phyloP scores from a whole-genome alignment of 495 filamentous ascomycete species.

The Acidomyces sp. region DNA sequence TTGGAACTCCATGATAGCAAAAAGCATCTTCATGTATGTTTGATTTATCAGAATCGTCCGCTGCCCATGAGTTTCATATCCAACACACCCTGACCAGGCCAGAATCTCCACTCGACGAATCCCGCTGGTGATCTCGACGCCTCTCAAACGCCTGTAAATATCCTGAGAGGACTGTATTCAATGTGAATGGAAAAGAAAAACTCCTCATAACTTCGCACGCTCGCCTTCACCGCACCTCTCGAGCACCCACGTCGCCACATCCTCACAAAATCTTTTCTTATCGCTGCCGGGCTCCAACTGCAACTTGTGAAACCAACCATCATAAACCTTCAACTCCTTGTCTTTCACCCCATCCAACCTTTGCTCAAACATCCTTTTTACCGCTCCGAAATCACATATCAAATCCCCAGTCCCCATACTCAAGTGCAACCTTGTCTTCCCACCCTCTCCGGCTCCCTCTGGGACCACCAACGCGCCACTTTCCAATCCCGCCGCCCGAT shows the following conservation, averaged over 20 bases:
- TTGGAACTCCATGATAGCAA: no score
- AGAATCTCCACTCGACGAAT: no score
- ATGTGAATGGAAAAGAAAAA: no score
- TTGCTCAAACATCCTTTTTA: constrained; percentile 45
- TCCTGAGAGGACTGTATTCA: no score
- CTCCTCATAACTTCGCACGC: no score
- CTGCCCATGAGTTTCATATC: no score
- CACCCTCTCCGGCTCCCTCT: constrained; percentile 25
- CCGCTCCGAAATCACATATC: constrained; percentile 48
- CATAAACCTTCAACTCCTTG: constrained; percentile 56
- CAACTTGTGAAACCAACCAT: constrained; percentile 66
- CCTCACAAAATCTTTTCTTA: constrained; percentile 48
- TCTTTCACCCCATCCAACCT: constrained; percentile 46
- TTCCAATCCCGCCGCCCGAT: constrained; percentile 44
- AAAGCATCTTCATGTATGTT: no score
- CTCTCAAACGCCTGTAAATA: no score
- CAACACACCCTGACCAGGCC: no score
- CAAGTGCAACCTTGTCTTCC: constrained; percentile 41
- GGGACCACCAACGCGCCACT: constrained; percentile 32
- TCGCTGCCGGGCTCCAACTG: constrained; percentile 56
- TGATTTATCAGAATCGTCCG: no score
- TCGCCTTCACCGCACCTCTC: constrained; percentile 6
- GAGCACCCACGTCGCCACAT: constrained; percentile 66
- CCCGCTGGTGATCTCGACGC: no score
- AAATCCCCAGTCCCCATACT: constrained; percentile 57